These are phyloP conservation scores for Leccinum obscurum DNA, from an alignment of 768 basidiomycete genomes.

Conservation along the genomic window DNA sequence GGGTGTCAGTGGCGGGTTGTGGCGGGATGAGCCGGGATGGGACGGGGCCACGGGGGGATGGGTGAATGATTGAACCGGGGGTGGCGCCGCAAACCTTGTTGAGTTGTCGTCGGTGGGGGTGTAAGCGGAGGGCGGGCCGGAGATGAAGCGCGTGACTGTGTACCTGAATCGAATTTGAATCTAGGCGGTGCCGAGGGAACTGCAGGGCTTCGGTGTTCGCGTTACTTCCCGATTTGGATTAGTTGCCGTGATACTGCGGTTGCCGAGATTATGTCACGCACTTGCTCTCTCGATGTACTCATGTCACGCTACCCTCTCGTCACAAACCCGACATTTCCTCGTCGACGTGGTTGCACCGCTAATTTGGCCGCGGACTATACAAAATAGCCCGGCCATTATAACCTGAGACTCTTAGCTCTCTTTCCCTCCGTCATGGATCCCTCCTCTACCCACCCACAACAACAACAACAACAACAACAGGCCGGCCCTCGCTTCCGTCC, in stretches of 20 bases:
- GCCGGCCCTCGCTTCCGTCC: constrained; percentile 54
- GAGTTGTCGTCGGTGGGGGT: constrained; percentile 17
- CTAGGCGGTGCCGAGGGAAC: constrained; percentile 47
- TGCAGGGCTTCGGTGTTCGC: constrained; percentile 30
- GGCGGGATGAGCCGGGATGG: constrained; percentile 16
- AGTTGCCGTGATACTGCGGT: constrained; percentile 34
- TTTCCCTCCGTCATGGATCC: constrained; percentile 39
- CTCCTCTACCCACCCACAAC: constrained; percentile 26
- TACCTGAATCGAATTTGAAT: constrained; percentile 36
- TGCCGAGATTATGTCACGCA: constrained; percentile 34
- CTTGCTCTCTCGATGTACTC: constrained; percentile 20
- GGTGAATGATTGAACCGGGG: constrained; percentile 19
- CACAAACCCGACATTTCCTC: constrained; percentile 34
- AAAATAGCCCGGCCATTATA: constrained; percentile 26
- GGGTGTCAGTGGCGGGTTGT: neutral
- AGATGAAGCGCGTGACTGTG: constrained; percentile 21
- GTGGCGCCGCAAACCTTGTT: constrained; percentile 19
- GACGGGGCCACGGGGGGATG: neutral
- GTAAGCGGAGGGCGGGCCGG: constrained; percentile 24
- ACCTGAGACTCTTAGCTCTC: constrained; percentile 10
- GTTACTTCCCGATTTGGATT: constrained; percentile 38
- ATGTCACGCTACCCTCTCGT: constrained; percentile 25
- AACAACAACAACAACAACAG: neutral
- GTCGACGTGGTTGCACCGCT: constrained; percentile 37
- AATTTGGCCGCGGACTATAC: constrained; percentile 34